A percentile compares a stretch with the other conserved stretches of the same genome.
These are phyloP conservation scores for Pyrenophora teres DNA, from an alignment of 2,329 filamentous ascomycete genomes.

Conservation along the genomic window DNA sequence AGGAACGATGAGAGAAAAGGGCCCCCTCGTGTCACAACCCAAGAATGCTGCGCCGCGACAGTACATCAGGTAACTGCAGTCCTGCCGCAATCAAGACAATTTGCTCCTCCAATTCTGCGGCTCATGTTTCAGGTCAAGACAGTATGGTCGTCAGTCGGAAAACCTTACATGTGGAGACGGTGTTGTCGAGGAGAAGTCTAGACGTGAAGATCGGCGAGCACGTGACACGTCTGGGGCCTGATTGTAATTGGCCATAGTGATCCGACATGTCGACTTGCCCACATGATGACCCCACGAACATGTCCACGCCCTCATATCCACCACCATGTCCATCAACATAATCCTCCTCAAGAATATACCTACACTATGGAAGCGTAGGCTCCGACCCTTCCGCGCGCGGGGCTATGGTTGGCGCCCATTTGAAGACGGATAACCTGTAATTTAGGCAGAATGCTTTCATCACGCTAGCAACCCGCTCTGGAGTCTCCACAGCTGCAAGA, in stretches of 20 bases:
- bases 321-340: too few relatives aligned
- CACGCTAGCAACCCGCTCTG: conserved; percentile 8
- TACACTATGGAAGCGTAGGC: background rate
- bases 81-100: background rate
- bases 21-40: too few relatives aligned
- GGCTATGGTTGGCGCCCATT: background rate
- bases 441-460: conserved; percentile 6
- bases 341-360: too few relatives aligned
- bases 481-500: conserved; percentile 3
- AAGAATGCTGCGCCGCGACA: background rate
- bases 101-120: too few relatives aligned
- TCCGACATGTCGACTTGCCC: background rate
- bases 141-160: background rate
- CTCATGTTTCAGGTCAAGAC: too few relatives aligned
- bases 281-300: background rate
- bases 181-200: background rate
- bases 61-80: background rate
- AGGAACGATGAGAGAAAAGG: too few relatives aligned
- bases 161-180: background rate
- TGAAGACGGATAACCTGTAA: background rate
- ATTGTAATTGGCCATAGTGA: background rate
- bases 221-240: background rate
- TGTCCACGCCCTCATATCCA: background rate
- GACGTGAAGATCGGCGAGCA: background rate
- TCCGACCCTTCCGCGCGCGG: background rate